phyloP scores from a whole-genome alignment of 495 filamentous ascomycete species.

The Neurospora sp. region DNA sequence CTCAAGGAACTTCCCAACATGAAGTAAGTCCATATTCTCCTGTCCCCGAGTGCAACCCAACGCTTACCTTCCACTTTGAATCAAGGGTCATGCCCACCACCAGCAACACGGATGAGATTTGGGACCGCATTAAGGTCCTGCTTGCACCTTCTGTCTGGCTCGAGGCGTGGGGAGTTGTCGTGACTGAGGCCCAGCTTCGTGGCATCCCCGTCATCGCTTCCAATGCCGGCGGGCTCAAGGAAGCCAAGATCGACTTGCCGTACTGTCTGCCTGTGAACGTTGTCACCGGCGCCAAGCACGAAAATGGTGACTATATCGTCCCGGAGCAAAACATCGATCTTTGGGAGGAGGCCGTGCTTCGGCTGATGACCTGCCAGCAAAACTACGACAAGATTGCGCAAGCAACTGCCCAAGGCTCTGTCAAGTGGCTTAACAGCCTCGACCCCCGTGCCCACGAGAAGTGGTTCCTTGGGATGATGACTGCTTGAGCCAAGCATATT shows the following conservation, averaged over 20 bases:
- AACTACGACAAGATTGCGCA: slow-evolving; percentile 9
- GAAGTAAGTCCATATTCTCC: slow-evolving; percentile 7
- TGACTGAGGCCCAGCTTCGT: slow-evolving; percentile 24
- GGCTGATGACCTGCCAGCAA: slow-evolving; percentile 11
- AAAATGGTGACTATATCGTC: slow-evolving; percentile 17
- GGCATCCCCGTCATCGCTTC: slow-evolving; percentile 25
- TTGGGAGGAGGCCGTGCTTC: slow-evolving; percentile 11
- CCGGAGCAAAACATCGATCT: slow-evolving; percentile 16
- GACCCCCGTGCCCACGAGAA: slow-evolving; percentile 17
- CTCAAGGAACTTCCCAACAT: slow-evolving; percentile 16
- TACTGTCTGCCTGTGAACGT: slow-evolving; percentile 20
- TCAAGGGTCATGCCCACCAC: slow-evolving; percentile 17
- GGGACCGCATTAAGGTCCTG: slow-evolving; percentile 23
- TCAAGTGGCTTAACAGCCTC: slow-evolving; percentile 13
- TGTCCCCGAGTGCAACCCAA: background rate
- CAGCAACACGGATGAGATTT: slow-evolving; percentile 19
- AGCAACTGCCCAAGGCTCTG: slow-evolving; percentile 7
- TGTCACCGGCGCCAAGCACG: slow-evolving; percentile 12
- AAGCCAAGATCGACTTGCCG: slow-evolving; percentile 20
- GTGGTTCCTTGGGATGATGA: slow-evolving; percentile 20
- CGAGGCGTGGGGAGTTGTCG: slow-evolving; percentile 24
- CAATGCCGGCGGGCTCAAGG: slow-evolving; percentile 19
- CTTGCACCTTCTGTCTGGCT: slow-evolving; percentile 22
- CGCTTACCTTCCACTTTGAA: background rate
- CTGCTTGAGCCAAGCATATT: background rate